These are phyloP conservation scores for Pterocarpus macrocarpus DNA, from an alignment of 306 rosid genomes.

Conservation along the genomic window DNA sequence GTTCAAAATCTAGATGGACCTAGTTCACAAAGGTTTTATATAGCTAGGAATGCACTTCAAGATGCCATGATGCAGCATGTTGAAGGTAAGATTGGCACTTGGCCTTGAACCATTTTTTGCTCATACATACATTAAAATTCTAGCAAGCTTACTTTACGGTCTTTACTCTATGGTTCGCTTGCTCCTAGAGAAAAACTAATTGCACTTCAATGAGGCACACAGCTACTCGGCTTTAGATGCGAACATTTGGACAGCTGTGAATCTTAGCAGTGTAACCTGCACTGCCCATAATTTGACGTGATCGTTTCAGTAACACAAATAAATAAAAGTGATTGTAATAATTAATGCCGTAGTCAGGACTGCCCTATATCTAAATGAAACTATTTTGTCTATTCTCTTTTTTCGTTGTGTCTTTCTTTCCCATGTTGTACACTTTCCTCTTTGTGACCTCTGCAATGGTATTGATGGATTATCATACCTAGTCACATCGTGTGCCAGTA, in stretches of 20 bases:
- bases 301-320: background rate
- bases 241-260: too few relatives aligned
- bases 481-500: background rate
- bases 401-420: background rate
- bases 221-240: too few relatives aligned
- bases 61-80: background rate
- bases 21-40: background rate
- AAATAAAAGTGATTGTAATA: background rate
- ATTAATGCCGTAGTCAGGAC: background rate
- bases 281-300: too few relatives aligned
- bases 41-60: background rate
- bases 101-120: background rate
- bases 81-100: conserved; percentile 18
- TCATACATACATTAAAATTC: background rate
- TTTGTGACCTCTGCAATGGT: conserved; percentile 9
- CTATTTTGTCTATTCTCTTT: too few relatives aligned
- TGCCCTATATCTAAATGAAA: background rate
- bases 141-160: background rate
- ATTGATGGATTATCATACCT: background rate
- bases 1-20: background rate
- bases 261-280: too few relatives aligned
- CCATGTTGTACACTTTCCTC: background rate
- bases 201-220: background rate
- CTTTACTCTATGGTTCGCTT: background rate
- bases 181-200: background rate